Evolutionary conservation across 2,329 filamentous ascomycete species (phyloP).

Genomic region (Ophiostoma piceae): DNA sequence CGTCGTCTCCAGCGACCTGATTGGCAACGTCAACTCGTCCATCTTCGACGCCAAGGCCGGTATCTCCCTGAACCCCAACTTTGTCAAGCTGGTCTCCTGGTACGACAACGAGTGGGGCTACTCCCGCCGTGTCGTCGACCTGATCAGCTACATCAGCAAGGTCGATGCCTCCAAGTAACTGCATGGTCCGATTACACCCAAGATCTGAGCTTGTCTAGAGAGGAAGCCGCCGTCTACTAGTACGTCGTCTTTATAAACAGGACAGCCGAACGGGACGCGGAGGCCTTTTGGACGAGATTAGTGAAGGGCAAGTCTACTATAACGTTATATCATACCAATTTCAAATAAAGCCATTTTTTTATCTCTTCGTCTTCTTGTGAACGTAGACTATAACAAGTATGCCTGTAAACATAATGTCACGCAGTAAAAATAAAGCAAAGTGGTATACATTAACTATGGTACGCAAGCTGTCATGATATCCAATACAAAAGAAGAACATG

Average conservation of each 20-base stretch:
- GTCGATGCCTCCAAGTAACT: constrained; percentile 57
- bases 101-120: constrained; percentile 99
- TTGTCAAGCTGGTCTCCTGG: constrained; percentile 97
- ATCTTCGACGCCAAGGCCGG: constrained; percentile 99
- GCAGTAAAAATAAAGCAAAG: too few species aligned
- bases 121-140: constrained; percentile 89
- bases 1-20: constrained; percentile 88
- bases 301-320: background rate
- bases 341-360: constrained; percentile 9
- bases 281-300: background rate
- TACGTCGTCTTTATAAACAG: constrained; percentile 10
- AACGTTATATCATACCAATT: constrained; percentile 12
- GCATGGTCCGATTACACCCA: constrained; percentile 22
- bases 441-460: too few species aligned
- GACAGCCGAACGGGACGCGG: background rate
- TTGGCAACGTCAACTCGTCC: constrained; percentile 87
- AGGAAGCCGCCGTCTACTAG: background rate
- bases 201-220: constrained; percentile 16
- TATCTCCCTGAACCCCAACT: constrained; percentile 97
- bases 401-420: background rate
- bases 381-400: background rate
- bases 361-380: background rate
- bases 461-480: background rate
- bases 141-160: constrained; percentile 72
- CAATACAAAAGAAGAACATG: background rate